Evolutionary conservation across 805 yeast genomes (phyloP).

Genomic region (Kazachstania martiniae): DNA sequence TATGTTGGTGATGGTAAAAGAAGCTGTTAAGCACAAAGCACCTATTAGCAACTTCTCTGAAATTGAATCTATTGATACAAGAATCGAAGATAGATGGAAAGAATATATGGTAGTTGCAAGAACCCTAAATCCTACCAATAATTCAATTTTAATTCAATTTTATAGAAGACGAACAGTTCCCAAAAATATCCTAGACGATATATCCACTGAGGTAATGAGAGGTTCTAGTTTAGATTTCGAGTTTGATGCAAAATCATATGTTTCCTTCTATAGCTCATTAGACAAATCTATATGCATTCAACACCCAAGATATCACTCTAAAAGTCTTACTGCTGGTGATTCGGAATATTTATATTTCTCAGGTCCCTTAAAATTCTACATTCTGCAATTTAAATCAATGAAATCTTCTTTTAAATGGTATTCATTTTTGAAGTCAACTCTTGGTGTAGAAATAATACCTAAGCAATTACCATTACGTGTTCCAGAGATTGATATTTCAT

Average conservation of each 20-base stretch:
- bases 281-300: constrained; percentile 52
- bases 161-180: constrained; percentile 37
- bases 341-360: constrained; percentile 2
- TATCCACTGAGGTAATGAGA: constrained; percentile 2
- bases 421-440: constrained; percentile 39
- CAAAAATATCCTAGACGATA: constrained; percentile 2
- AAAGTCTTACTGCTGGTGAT: neutral
- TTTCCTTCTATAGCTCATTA: constrained; percentile 50
- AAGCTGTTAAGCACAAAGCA: constrained; percentile 18
- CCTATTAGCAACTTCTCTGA: constrained; percentile 35
- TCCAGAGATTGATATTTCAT: constrained; percentile 29
- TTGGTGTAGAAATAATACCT: constrained; percentile 36
- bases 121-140: constrained; percentile 39
- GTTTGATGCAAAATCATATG: too few species aligned
- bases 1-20: constrained; percentile 56
- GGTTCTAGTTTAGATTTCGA: too few species aligned
- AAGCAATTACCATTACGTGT: constrained; percentile 35
- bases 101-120: constrained; percentile 69
- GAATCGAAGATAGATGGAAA: constrained; percentile 63
- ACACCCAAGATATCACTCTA: constrained; percentile 6
- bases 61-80: constrained; percentile 39
- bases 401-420: constrained; percentile 54
- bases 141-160: constrained; percentile 55
- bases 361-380: constrained; percentile 33
- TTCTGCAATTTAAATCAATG: constrained; percentile 45